Evolutionary conservation across 1,284 basidiomycete species (phyloP), one percentile per base, ranked within the genome.

Genomic region (Blastosporella zonata): DNA sequence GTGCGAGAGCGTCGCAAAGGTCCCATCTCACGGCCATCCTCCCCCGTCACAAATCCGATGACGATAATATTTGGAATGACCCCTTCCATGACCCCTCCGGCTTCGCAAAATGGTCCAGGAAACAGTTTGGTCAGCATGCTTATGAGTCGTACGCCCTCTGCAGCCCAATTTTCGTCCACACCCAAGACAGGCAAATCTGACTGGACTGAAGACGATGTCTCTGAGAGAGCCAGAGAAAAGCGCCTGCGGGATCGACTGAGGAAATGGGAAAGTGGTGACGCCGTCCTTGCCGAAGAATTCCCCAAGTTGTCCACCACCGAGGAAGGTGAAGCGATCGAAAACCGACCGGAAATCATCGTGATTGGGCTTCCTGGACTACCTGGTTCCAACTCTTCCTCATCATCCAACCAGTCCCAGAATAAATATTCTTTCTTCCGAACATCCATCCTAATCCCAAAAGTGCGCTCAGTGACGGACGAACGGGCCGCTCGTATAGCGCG

Each of bases 31-130:
- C 71, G 77, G 34, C 72, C 79, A 13, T 73, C 75, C 4, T 77
- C 80, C 10, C 76, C 82, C 3, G 77, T 86, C 6, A 57, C 67
- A 22, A 82, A 79, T 61, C 88, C 90, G 1, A 88, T 85, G 55
- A 82, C 84, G 2, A 87, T 94, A 37, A 73, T 95, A 4, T 87
- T 94, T 59, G 90, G 90, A 17, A 82, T 90, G 57, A 84, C 88
- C 0, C 91, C 92, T 9, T 72, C 88, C 1, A 67, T 93, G 12
- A 68, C 81, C 10, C 73, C 78, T 17, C 69, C 77, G 1, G 50
- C 65, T 7, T 57, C 66, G 5, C 59, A 67, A 5, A 56, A 62
- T 10, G 63, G 7, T n/a, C 57, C 69, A 12, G 66, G 62, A 43
- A 69, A 62, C 28, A 68, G 67, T 40, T 54, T 80, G 8, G 55